Conservation (phyloP, 2,329 filamentous ascomycete species). For the Aureobasidium sp. region DNA sequence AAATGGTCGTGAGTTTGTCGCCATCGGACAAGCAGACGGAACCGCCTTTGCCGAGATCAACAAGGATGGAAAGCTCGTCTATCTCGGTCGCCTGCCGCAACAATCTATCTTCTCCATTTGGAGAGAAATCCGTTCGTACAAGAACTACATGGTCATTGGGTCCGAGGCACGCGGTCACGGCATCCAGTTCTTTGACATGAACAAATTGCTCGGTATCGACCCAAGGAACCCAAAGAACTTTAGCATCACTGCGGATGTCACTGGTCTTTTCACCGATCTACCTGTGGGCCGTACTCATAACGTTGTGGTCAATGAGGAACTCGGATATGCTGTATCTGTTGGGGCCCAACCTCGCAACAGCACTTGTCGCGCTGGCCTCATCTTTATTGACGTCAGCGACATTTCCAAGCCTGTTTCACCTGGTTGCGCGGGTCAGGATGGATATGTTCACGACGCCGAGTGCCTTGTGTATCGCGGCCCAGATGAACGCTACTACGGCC, state of each 20-base stretch:
- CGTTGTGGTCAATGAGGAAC: constrained; percentile 47
- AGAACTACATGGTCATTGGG: constrained; percentile 39
- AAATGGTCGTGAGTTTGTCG: constrained; percentile 49
- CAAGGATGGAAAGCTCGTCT: constrained; percentile 43
- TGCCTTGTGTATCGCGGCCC: constrained; percentile 48
- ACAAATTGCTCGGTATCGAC: constrained; percentile 46
- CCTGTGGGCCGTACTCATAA: constrained; percentile 47
- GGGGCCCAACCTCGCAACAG: constrained; percentile 36
- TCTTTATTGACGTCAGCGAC: constrained; percentile 49
- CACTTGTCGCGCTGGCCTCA: constrained; percentile 44
- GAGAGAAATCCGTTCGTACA: constrained; percentile 46
- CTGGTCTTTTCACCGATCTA: constrained; percentile 36
- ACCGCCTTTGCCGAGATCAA: constrained; percentile 49
- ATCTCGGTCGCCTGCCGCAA: constrained; percentile 49
- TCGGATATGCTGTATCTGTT: constrained; percentile 41
- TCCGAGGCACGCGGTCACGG: constrained; percentile 46
- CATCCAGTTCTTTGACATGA: constrained; percentile 58
- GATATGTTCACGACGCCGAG: constrained; percentile 53
- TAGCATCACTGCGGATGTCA: constrained; percentile 35
- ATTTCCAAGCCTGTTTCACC: constrained; percentile 43
- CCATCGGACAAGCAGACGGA: constrained; percentile 49
- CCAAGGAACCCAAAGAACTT: constrained; percentile 38
- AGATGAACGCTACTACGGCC: constrained; percentile 38
- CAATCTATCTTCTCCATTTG: constrained; percentile 42
- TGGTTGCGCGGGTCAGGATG: constrained; percentile 46